Evolutionary conservation across 1,284 basidiomycete genomes (phyloP).

Genomic region (Puccinia novopanici): DNA sequence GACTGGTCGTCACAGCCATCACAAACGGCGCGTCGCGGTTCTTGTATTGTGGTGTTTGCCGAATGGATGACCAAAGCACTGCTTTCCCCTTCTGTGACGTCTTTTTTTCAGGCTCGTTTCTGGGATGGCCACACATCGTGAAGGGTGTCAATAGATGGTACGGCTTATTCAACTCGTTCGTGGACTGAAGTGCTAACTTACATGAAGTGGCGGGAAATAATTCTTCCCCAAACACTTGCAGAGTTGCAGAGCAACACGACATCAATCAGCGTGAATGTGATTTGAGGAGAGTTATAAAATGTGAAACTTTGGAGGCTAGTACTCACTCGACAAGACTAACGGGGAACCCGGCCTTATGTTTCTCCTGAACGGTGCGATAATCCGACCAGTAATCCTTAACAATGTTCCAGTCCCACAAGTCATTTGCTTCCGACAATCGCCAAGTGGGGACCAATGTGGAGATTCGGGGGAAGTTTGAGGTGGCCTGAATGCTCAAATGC

Average conservation of each 20-base stretch:
- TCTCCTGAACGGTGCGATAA: conserved; percentile 24
- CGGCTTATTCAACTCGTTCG: not conserved
- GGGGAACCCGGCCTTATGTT: conserved; percentile 42
- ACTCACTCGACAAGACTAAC: conserved; percentile 46
- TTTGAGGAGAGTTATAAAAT: not conserved
- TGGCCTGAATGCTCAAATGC: conserved; percentile 12
- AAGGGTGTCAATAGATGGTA: not conserved
- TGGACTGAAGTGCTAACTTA: conserved; percentile 9
- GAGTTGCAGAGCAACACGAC: not conserved
- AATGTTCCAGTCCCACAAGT: conserved; percentile 46
- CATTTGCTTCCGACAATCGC: conserved; percentile 31
- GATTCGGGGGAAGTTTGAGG: conserved; percentile 43
- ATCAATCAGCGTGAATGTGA: not conserved
- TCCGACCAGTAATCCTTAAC: conserved; percentile 32
- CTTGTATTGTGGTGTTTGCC: conserved; percentile 21
- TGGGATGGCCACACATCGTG: not conserved
- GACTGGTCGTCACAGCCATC: conserved; percentile 39
- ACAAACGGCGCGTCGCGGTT: conserved; percentile 18
- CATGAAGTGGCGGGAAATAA: conserved; percentile 48
- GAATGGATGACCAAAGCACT: conserved; percentile 49
- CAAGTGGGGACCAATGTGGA: conserved; percentile 16
- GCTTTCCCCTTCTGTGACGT: conserved; percentile 4
- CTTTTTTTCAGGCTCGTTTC: conserved; percentile 28
- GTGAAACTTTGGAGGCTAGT: not conserved
- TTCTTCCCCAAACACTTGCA: conserved; percentile 43